Evolutionary conservation across 2,329 filamentous ascomycete species (phyloP).

Genomic region (Sphaerulina musiva): DNA sequence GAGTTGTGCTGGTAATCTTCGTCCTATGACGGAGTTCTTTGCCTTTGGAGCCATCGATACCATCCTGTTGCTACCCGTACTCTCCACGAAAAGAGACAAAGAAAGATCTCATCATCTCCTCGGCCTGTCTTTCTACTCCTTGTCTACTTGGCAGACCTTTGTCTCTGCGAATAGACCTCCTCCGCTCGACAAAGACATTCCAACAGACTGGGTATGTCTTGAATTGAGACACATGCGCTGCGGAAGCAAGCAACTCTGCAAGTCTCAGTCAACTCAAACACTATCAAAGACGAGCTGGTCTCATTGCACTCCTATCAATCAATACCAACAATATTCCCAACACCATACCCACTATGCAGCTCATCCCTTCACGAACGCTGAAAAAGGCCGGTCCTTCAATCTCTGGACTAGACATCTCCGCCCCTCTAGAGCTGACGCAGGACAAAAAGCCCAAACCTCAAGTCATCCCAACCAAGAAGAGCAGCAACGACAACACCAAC

Average conservation of each 20-base stretch:
- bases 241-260: background rate
- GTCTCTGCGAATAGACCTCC: background rate
- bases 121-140: background rate
- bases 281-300: conserved; percentile 3
- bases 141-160: background rate
- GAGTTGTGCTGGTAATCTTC: too few relatives aligned
- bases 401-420: background rate
- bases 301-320: background rate
- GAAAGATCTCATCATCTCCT: background rate
- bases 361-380: background rate
- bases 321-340: background rate
- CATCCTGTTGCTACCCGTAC: background rate
- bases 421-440: background rate
- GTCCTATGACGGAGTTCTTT: too few relatives aligned
- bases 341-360: background rate
- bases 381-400: conserved; percentile 5
- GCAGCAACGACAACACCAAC: too few relatives aligned
- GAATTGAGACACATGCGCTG: background rate
- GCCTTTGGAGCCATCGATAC: background rate
- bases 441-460: background rate
- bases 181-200: background rate
- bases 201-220: background rate
- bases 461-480: background rate
- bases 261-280: background rate
- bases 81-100: background rate